Evolutionary conservation across 352 stramenopile genomes (phyloP), one percentile per base, ranked within the genome.

Genomic region (Globisporangium paddicum): DNA sequence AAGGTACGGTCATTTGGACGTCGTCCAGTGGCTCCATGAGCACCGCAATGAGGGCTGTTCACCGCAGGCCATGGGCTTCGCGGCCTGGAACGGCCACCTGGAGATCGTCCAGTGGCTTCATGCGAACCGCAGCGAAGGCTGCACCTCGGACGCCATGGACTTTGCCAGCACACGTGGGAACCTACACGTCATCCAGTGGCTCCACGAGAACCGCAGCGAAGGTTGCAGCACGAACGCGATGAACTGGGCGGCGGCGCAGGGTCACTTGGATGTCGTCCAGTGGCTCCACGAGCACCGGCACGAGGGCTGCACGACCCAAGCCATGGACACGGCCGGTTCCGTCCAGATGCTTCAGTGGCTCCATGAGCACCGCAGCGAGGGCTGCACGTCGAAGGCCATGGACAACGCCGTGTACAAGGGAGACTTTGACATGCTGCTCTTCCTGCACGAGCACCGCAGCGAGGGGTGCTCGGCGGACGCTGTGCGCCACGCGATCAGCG

Each of bases 131-230:
- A 59, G n/a, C 6, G 81, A 90, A 35, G 77, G 81, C 18, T 85
- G 75, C 66, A 87, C 78, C 14, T 70, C 66, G 16, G 75, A 73
- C 23, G 79, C 79, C 25, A 86, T 89, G 67, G 74, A 89, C 62
- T 72, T 41, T 50, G 55, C 63, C 19, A 59, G 59, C 18, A 53
- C 34, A 25, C 48, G 48, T 11, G 64, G 64, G 16, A 52, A 71
- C 34, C 6, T 68, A 11, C 38, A 49, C 14, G 44, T 71, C 2
- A 45, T 71, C 19, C 6, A 55, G 35, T 61, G 55, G 49, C 51
- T 71, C 11, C 60, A 71, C 10, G 60, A 59, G 13, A 21, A 61
- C 13, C 64, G 60, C 1, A 38, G 18, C 11, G 64, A 64, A 16
- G 60, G 60, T 7, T 71, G 64, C 19, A 65, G 54, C 41, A 56